Percentiles rank a stretch among this genome's conserved stretches.
Evolutionary conservation across 1,139 yeast species (phyloP).

Genomic region (Pneumocystis carinii): DNA sequence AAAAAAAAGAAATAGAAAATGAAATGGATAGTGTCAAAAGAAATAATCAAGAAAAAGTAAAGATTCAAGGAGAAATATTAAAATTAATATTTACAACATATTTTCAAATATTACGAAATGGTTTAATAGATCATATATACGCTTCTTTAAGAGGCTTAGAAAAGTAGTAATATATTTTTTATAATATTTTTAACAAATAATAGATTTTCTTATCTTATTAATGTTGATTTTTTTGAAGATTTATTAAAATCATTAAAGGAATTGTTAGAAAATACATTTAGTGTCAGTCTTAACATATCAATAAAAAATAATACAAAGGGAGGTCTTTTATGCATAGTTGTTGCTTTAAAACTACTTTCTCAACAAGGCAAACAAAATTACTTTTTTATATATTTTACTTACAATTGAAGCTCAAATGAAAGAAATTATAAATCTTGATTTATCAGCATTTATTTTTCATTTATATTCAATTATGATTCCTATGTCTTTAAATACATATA

Average conservation of each 20-base stretch:
- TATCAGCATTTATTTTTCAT: conserved; percentile 16
- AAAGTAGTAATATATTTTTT: conserved; percentile 20
- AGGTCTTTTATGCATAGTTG: conserved; percentile 64
- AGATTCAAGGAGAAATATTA: conserved; percentile 68
- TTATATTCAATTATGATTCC: conserved; percentile 33
- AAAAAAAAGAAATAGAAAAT: conserved; percentile 70
- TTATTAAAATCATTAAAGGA: conserved; percentile 79
- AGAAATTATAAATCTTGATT: conserved; percentile 27
- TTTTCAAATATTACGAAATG: conserved; percentile 55
- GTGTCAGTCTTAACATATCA: not conserved
- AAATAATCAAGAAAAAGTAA: conserved; percentile 74
- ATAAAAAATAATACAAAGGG: conserved; percentile 37
- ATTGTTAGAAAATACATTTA: conserved; percentile 30
- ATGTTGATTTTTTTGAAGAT: conserved; percentile 83
- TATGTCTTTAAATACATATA: conserved; percentile 61
- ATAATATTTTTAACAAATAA: not conserved
- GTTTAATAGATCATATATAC: conserved; percentile 58
- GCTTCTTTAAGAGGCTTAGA: conserved; percentile 84
- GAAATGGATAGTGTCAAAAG: conserved; percentile 80
- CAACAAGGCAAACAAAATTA: conserved; percentile 40
- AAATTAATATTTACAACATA: conserved; percentile 59
- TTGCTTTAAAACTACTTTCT: conserved; percentile 74
- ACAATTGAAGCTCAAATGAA: conserved; percentile 1
- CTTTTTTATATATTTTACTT: not conserved
- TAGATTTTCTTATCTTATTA: conserved; percentile 72